Evolutionary conservation across 1,284 basidiomycete genomes (phyloP), one percentile per base, ranked within the genome.

Genomic region (Volvariella surrecta): DNA sequence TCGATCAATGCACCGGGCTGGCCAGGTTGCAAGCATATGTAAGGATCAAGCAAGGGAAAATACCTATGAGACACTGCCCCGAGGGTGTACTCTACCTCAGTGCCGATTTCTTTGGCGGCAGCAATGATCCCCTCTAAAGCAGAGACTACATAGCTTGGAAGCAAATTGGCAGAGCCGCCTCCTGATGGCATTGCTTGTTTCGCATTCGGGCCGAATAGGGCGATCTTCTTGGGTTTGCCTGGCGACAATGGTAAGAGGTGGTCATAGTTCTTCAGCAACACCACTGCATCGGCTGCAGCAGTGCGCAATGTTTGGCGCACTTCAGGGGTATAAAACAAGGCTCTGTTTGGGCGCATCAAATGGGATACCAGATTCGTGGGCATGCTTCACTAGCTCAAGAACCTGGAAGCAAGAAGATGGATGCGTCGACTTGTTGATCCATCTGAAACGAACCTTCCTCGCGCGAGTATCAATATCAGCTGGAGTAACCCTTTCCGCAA

Each of bases 191-290:
- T 66, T 0, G 67, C 61, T 18, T 62, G 55, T 50, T 76, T 75
- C 17, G 75, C 76, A 54, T 79, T 77, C 16, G 73, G 70, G 0
- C 77, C 78, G 45, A 79, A 74, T 42, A 80, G 68, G 6, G 74
- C 73, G 45, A 78, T 67, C 39, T 62, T 67, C 50, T 66, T 69
- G 45, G 54, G 39, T 1, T 50, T 45, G 1, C 48, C 40, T 3
- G 48, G 35, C 3, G 55, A 47, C 16, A 76, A 59, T 0, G 73
- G 73, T 4, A 76, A 59, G 19, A 74, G 37, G 3, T 55, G 50
- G 7, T 56, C 58, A 1, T 70, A 61, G 52, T 76, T 76, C 56
- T 75, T 76, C 28, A 75, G 60, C 2, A 76, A 58, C 2, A 74
- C 72, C 40, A 68, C 63, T 4, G 66, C 57, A 31, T 69, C 64